phyloP scores from a whole-genome alignment of 1,139 yeast genomes.

The Scheffersomyces cryptocercus region DNA sequence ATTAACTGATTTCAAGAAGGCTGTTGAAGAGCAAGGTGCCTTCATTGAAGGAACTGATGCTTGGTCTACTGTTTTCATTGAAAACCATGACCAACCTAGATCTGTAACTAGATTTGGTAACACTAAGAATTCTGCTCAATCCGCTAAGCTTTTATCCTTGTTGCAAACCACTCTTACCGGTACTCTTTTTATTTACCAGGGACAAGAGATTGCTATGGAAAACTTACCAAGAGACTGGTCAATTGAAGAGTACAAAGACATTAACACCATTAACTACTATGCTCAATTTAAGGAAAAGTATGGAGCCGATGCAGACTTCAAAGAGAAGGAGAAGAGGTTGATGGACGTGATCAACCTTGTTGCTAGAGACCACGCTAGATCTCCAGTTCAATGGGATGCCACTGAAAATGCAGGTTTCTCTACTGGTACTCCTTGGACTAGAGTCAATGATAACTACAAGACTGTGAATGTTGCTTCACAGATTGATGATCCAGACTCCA shows the following conservation, averaged over 20 bases:
- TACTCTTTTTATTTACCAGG: slow-evolving; percentile 58
- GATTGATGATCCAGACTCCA: slow-evolving; percentile 46
- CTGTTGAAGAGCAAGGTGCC: slow-evolving; percentile 33
- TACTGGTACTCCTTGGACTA: slow-evolving; percentile 55
- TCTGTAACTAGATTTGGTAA: slow-evolving; percentile 53
- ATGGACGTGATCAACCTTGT: slow-evolving; percentile 36
- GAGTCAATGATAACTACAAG: slow-evolving; percentile 50
- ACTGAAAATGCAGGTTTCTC: slow-evolving; percentile 51
- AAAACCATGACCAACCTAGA: slow-evolving; percentile 63
- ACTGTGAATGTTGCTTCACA: slow-evolving; percentile 52
- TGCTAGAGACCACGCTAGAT: slow-evolving; percentile 57
- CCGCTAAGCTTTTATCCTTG: slow-evolving; percentile 52
- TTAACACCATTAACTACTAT: slow-evolving; percentile 48
- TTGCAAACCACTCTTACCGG: slow-evolving; percentile 53
- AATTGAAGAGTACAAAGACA: slow-evolving; percentile 52
- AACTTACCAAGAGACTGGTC: slow-evolving; percentile 50
- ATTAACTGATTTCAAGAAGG: slow-evolving; percentile 45
- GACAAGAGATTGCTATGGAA: slow-evolving; percentile 61
- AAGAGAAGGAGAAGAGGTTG: slow-evolving; percentile 26
- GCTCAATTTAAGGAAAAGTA: slow-evolving; percentile 30
- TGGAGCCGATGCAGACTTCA: slow-evolving; percentile 29
- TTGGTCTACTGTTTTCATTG: slow-evolving; percentile 60
- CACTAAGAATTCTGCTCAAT: slow-evolving; percentile 31
- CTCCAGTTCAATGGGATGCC: slow-evolving; percentile 61
- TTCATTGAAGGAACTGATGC: slow-evolving; percentile 53